Base-by-base conservation (phyloP, 805 yeast species). In the Saccharomycopsis javanensis region DNA sequence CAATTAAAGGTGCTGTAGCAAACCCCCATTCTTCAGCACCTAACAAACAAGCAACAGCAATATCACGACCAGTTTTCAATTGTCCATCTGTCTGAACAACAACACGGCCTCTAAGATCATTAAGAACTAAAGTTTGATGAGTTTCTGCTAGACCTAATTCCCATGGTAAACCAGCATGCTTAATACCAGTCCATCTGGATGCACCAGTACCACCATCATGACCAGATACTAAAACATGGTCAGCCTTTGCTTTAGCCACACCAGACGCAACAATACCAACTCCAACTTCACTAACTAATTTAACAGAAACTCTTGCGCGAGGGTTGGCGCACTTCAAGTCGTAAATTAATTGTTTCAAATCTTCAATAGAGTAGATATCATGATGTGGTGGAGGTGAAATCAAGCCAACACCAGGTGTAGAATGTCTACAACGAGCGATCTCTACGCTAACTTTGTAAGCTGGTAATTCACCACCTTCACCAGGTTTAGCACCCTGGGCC, bases 201-300 rank as follows among this genome's bases (percentile, higher is more conserved):
- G 99, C 99, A 83, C 99, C 99, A 58, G 99, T 92, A 77, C 99
- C 99, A 81, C 99, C 99, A 72, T 92, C 98, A 68, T 95, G 97
- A 67, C 98, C 98, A 60, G 97, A 88, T 63, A 92, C 88, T 69
- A 92, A 79, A 67, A 92, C 86, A 69, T 92, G 96, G 69, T 94
- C 98, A 13, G 98, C 97, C 69, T 94, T 95, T 18, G 99, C 99
- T 75, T 92, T 92, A 60, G 98, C 98, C 30, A 92, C 99, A 80
- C 99, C 99, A 50, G 97, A 89, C 28, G 98, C 98, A 69, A 94
- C 92, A 68, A 94, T 90, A 77, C 99, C 99, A 56, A 92, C 98
- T 75, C 99, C 99, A 60, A 94, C 98, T 73, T 92, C 99, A 28
- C 96, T 88, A 16, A 94, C 99, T 66, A 92, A 82, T 73, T 92